phyloP scores from a whole-genome alignment of 179 eudicot species.

The Gypsophila paniculata region DNA sequence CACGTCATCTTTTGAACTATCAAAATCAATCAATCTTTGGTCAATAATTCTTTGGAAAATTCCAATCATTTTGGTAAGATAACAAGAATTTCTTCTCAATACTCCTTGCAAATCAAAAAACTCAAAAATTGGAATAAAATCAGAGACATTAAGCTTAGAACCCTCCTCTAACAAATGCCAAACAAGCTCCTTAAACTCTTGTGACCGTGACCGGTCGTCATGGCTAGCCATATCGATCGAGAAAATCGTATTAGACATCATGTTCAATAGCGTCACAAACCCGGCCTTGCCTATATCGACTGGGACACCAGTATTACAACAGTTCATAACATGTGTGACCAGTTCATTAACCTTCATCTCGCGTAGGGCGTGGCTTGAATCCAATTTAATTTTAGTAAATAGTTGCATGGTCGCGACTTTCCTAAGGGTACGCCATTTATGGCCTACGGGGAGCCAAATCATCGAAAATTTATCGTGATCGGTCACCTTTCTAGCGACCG shows the following conservation, averaged over 20 bases:
- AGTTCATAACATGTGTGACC: not conserved
- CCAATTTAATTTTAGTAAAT: constrained; percentile 16
- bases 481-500: not conserved
- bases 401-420: constrained; percentile 20
- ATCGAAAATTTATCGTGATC: constrained; percentile 12
- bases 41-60: constrained; percentile 27
- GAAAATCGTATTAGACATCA: constrained; percentile 24
- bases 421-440: constrained; percentile 21
- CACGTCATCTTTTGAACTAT: constrained; percentile 22
- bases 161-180: constrained; percentile 12
- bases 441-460: constrained; percentile 23
- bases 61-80: constrained; percentile 9
- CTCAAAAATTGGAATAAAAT: constrained; percentile 21
- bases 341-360: constrained; percentile 18
- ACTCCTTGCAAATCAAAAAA: constrained; percentile 30
- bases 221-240: constrained; percentile 19
- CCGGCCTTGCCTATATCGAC: constrained; percentile 25
- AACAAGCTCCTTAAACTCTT: constrained; percentile 21
- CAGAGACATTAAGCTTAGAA: constrained; percentile 25
- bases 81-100: not conserved
- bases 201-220: constrained; percentile 6
- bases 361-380: constrained; percentile 16
- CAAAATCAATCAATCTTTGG: constrained; percentile 8
- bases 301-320: constrained; percentile 12
- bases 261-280: constrained; percentile 9